Base-by-base conservation (phyloP, 176 grass and related monocot genomes). In the Secale cereale region DNA sequence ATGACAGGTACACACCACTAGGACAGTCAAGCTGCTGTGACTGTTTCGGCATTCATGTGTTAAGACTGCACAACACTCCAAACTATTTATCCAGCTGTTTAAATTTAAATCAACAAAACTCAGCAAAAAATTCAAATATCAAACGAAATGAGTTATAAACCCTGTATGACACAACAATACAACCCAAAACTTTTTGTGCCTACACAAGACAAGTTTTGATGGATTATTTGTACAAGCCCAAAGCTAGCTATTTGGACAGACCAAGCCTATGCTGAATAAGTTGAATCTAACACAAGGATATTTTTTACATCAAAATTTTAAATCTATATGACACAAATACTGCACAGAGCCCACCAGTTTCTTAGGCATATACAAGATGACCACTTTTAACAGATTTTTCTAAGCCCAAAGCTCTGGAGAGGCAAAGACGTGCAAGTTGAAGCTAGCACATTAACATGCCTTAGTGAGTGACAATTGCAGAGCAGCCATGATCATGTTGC, bases 351-450 rank as follows among this genome's bases (percentile, higher is more conserved):
- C 32, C 54, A 72, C 36, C 32, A 72, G 33, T 20, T 60, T 60
- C n/a, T 82, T 82, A 19, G 26, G 23, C 23, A 72, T 71, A 35
- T 70, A 74, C 57, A 62, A 62, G 52, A 83, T 11, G 33, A 40
- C 32, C 9, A 35, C 20, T 19, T 48, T 35, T 56, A 17, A 81
- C 16, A 66, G 16, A 30, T 81, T 68, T 16, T 56, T 23, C 29
- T 37, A 52, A 81, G 3, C 43, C 63, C 62, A 10, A 56, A 50
- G 62, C 62, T 79, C 48, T 48, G 39, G 66, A 46, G 39, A 80
- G 39, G 40, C 61, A 3, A 28, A 17, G 15, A 36, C 15, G 45
- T 62, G 36, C 25, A 65, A 41, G 77, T 41, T 81, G 6, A 67
- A 82, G 50, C 14, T 57, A 59, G 25, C 40, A 74, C 70, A 28